Percentiles rank a stretch among this genome's conserved stretches.
These are phyloP conservation scores for Aureobasidium sp. DNA, from an alignment of 2,329 filamentous ascomycete species.

Conservation along the genomic window DNA sequence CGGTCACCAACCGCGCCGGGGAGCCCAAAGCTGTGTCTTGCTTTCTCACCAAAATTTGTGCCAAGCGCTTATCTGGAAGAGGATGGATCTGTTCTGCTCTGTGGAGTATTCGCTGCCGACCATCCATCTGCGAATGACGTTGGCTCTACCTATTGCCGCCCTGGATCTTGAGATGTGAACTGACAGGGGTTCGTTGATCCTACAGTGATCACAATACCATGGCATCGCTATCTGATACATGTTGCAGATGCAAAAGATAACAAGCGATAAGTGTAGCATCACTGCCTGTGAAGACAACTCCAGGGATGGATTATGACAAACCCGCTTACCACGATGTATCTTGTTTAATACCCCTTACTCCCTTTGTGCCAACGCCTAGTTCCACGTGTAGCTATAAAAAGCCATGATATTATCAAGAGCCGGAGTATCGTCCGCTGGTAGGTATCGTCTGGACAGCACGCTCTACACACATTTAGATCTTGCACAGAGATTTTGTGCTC, in stretches of 20 bases:
- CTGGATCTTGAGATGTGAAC: background rate
- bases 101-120: background rate
- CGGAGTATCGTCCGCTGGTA: background rate
- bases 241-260: background rate
- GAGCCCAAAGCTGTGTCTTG: background rate
- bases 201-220: background rate
- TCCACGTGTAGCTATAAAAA: background rate
- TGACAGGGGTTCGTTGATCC: background rate
- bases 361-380: background rate
- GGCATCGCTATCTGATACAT: background rate
- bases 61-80: background rate
- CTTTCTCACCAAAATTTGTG: background rate
- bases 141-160: background rate
- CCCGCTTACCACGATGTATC: too few relatives aligned
- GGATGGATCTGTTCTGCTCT: background rate
- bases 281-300: background rate
- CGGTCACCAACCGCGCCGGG: background rate
- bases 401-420: background rate
- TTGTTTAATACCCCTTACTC: background rate
- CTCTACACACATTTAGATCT: accelerated
- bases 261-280: background rate
- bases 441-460: background rate
- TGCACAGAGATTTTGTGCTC: background rate
- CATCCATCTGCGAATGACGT: background rate
- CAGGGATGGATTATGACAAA: background rate